Evolutionary conservation across 306 rosid species (phyloP), one percentile per base, ranked within the genome.

Genomic region (Quercus ilex): DNA sequence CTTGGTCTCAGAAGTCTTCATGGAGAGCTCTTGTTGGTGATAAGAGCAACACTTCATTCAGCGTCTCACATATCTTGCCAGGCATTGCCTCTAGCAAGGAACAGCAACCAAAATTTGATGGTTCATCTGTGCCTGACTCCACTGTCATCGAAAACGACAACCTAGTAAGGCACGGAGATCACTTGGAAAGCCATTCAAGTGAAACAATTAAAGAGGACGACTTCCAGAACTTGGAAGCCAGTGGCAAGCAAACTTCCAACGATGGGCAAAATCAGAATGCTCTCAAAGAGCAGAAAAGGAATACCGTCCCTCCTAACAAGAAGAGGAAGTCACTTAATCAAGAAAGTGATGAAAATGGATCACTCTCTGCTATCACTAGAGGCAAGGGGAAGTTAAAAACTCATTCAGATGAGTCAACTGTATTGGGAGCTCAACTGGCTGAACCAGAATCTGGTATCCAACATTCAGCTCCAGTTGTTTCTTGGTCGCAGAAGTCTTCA

Each of bases 1-100:
- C 89, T 43, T 86, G 96, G 90, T 84, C 89, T 67, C 96, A 89
- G 81, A 94, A 92, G 80, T 87, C 94, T 70, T 92, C 96, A 31
- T 94, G 97, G 97, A 92, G 51, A 81, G 43, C 90, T 84, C 97
- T 92, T 84, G 80, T 94, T 69, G 77, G 82, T 80, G 85, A 83
- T 21, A 83, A 81, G 78, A 80, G 80, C 69, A 80, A 58, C 51
- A 74, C 76, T 83, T 21, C 90, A 53, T 94, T 92, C 79, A 86
- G 78, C 63, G 69, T 92, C 31, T 85, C 93, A 41, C 76, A 80
- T 58, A 80, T 87, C 75, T 71, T 84, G 65, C 83, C 89, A 26
- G 83, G 80, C 51, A 57, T 18, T 28, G 43, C 78, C 78, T 75
- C 87, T 33, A 51, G 63, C 33, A 63, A 78, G 77, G 82, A 76